Base-by-base conservation (phyloP, 108 stramenopile species). In the Skeletonema potamos region DNA sequence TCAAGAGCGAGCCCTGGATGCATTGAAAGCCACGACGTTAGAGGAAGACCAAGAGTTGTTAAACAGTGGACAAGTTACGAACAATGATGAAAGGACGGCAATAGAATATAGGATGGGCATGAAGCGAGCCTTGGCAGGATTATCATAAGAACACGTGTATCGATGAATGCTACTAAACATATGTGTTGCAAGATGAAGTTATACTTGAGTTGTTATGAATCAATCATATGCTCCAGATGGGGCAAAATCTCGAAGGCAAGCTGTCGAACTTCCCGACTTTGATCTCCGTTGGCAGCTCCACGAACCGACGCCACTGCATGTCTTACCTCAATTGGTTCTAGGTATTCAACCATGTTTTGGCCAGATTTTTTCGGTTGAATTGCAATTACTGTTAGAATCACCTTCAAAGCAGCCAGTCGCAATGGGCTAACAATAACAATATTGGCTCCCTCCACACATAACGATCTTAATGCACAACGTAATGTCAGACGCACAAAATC, bases 51-150 rank as follows among this genome's bases (percentile, higher is more conserved):
- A 77, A 51, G 61, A 20, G 12, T 12, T 79, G 11, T 54, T 86
- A 37, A 44, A 68, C 15, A 68, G 60, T 66, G 58, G 58, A 30
- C 57, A 57, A 20, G 41, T 79, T 12, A 34, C 66, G 1, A 62
- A 73, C 4, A 73, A 17, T 39, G 82, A 83, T 60, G 79, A 88
- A 62, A 33, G 75, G 15, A 48, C 70, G 15, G 86, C 90, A 12
- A 57, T 87, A 17, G 60, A 77, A 54, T 91, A 81, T 64, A 72
- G 90, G 44, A 66, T 88, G 41, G 87, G 90, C 13, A 62, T 91
- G 13, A 91, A 91, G 76, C 74, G 74, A 55, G 87, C 87, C 1
- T 63, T 89, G 30, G 36, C 29, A 6, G 28, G 24, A 43, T 32
- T 61, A 54, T 51, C n/a, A 51, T 51, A 24, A 51, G 22, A 6